Base-by-base conservation (phyloP, 2,329 filamentous ascomycete species). In the Penicillium nordicum region DNA sequence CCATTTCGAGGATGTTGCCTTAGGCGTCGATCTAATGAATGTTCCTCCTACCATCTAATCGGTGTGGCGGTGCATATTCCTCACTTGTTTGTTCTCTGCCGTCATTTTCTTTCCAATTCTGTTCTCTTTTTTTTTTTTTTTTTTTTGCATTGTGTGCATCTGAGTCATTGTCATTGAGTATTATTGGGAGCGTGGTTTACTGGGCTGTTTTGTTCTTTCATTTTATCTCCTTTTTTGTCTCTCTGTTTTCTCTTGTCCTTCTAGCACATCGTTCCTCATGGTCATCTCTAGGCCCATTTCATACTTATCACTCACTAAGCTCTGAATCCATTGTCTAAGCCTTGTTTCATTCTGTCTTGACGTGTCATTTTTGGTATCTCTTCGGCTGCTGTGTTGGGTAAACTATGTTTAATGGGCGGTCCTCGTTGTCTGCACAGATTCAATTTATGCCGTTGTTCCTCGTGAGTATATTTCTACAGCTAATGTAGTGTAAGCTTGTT, bases 81-180 rank as follows among this genome's bases (percentile, higher is more conserved):
- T 40, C 40, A 9, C 53, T 60, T 47, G 60, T 64, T 57, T 47
- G 60, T 64, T 57, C 59, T 48, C 57, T 21, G 38, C 16, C 29
- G 42, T 40, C 16, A 36, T 57, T 54, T 47, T 12, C 53, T 38
- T 45, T 25, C 41, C 50, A 45, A 34, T 47, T 53, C 49, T 57
- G 44, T 57, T 48, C 55, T 58, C 55, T n/a, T n/a, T n/a, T n/a
- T 64, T 58, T 56, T 54, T 61, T 18, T 21, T 21, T 21, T 53
- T 57, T 53, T 59, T 45, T 55, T 59, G 53, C 59, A 64, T 66
- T 14, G 43, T 53, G 57, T 61, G 63, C 64, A 67, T 70, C 57
- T 61, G 59, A 68, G 58, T 64, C 63, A 66, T 63, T 65, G 61
- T 65, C 63, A 68, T 66, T 57, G 57, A 66, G 57, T 65, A 66